A percentile compares a stretch with the other conserved stretches of the same genome.
Evolutionary conservation across 371 early-diverging fungal species (phyloP).

Genomic region (Antonospora locustae): DNA sequence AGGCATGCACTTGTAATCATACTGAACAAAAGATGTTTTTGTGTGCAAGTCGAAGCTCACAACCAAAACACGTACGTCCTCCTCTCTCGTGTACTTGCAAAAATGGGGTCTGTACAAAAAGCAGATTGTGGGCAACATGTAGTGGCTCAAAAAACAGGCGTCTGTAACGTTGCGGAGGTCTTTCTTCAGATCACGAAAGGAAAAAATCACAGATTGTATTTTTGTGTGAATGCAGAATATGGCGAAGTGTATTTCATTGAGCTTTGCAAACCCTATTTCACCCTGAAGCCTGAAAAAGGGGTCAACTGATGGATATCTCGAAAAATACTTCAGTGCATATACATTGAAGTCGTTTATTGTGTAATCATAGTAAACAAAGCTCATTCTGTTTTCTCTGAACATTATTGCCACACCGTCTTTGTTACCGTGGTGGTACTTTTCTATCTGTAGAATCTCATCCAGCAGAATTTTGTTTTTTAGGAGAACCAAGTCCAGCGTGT

Average conservation of each 20-base stretch:
- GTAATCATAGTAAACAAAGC: conserved; percentile 4
- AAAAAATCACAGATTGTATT: conserved; percentile 6
- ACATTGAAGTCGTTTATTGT: background rate
- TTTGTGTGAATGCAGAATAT: conserved; percentile 4
- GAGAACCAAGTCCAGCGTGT: background rate
- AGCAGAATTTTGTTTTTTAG: conserved; percentile 11
- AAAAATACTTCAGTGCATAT: conserved; percentile 15
- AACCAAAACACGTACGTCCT: conserved; percentile 8
- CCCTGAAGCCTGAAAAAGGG: background rate
- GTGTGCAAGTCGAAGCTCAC: conserved; percentile 7
- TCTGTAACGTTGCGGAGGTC: conserved; percentile 13
- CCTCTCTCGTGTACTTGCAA: conserved; percentile 6
- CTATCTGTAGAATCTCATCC: conserved; percentile 16
- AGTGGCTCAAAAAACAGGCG: conserved; percentile 9
- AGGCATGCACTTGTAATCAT: conserved; percentile 8
- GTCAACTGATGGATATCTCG: conserved; percentile 9
- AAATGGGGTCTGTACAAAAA: conserved; percentile 9
- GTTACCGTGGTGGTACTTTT: conserved; percentile 4
- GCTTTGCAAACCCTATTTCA: conserved; percentile 11
- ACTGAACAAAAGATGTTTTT: conserved; percentile 6
- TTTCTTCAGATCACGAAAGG: conserved; percentile 12
- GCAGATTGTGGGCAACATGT: conserved; percentile 14
- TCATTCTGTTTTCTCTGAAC: conserved; percentile 9
- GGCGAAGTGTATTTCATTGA: conserved; percentile 9
- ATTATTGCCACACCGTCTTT: conserved; percentile 8